Percentiles rank a stretch among this genome's conserved stretches.
phyloP scores from a whole-genome alignment of 306 rosid genomes.

The Ceratonia siliqua region DNA sequence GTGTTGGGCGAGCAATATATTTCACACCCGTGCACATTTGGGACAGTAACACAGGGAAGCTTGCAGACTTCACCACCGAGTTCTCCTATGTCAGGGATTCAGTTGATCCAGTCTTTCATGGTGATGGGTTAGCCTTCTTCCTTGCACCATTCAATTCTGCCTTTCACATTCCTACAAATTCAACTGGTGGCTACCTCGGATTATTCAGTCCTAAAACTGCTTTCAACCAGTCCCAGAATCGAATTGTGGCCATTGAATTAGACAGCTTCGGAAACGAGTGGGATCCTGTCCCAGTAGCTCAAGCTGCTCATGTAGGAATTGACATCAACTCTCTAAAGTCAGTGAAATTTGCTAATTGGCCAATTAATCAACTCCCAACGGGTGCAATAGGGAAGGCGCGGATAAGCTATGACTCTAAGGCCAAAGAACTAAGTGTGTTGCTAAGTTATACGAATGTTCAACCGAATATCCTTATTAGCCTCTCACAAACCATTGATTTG shows the following conservation, averaged over 20 bases:
- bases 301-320: slow-evolving; percentile 49
- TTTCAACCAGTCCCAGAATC: slow-evolving; percentile 4
- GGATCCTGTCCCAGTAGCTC: slow-evolving; percentile 41
- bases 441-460: background rate
- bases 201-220: slow-evolving; percentile 32
- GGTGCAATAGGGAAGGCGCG: slow-evolving; percentile 4
- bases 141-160: slow-evolving; percentile 39
- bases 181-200: slow-evolving; percentile 32
- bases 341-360: background rate
- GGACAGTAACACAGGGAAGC: background rate
- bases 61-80: slow-evolving; percentile 1
- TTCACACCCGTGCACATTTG: slow-evolving; percentile 12
- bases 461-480: background rate
- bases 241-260: slow-evolving; percentile 54
- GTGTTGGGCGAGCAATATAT: slow-evolving; percentile 19
- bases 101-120: background rate
- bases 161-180: slow-evolving; percentile 29
- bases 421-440: slow-evolving; percentile 3
- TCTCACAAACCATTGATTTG: slow-evolving; percentile 18
- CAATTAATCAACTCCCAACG: background rate
- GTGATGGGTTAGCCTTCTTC: slow-evolving; percentile 61
- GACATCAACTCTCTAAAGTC: slow-evolving; percentile 34
- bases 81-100: slow-evolving; percentile 24
- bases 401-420: slow-evolving; percentile 15
- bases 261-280: slow-evolving; percentile 45